Percentiles rank a stretch among this genome's conserved stretches.
phyloP scores from a whole-genome alignment of 768 basidiomycete genomes.

The Tephrocybe sp. region DNA sequence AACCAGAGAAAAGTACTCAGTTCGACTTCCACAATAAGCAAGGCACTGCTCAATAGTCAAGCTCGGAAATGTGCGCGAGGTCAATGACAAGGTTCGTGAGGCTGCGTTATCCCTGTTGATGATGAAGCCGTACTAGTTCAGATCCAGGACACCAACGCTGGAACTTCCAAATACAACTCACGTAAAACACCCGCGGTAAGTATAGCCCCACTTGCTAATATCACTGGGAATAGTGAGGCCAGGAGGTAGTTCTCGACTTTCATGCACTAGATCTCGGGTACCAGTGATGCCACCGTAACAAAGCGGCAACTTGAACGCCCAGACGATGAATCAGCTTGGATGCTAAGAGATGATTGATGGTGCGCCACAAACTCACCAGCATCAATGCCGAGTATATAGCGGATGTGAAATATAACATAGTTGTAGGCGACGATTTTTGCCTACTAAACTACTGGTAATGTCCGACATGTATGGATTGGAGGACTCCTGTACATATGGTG shows the following conservation, averaged over 20 bases:
- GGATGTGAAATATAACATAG: background rate
- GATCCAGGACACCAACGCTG: background rate
- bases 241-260: background rate
- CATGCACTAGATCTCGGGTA: background rate
- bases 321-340: background rate
- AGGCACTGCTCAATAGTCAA: background rate
- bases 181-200: background rate
- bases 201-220: background rate
- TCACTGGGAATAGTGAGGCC: background rate
- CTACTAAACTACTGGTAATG: no score
- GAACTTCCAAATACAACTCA: background rate
- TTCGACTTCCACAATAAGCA: background rate
- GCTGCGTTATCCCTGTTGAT: background rate
- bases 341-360: background rate
- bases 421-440: background rate
- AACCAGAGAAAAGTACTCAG: background rate
- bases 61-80: background rate
- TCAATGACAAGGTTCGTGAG: background rate
- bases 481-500: no score
- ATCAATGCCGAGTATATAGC: background rate
- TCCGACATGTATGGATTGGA: no score
- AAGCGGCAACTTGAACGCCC: background rate
- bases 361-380: background rate
- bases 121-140: background rate
- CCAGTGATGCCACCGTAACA: background rate